Base-by-base conservation (phyloP, 192 early-diverging fungal species). In the Coemansia asiatica region DNA sequence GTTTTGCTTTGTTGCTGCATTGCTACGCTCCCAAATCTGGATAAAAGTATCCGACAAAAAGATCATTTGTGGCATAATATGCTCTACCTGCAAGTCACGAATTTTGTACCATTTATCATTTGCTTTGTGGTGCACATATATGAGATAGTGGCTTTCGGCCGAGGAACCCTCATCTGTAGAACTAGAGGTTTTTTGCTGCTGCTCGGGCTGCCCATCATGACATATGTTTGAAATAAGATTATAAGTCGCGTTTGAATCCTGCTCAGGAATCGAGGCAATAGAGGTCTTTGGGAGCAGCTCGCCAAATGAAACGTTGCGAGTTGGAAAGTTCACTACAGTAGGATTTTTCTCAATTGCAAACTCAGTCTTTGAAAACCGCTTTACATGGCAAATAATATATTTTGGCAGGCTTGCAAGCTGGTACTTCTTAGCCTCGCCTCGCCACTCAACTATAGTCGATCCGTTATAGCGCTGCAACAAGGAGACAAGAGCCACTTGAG, bases 301-400 rank as follows among this genome's bases (percentile, higher is more conserved):
- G 12, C 86, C 68, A 89, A 98, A 89, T 57, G 93, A 89, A 6
- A 96, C 69, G 60, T 90, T 90, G 55, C 89, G 90, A 47, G 96
- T 90, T 1, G 95, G 91, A 60, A 93, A 98, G 61, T 94, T 96
- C 4, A 98, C 94, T 65, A 98, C 95, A 0, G 97, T 98, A 0
- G 92, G 92, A 70, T 98, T 98, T 78, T 96, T 96, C 69, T 98
- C 97, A 21, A 75, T 69, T 1, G 85, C 75, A 77, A 90, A 93
- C 50, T 87, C 91, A 74, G 90, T 92, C 63, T 92, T 95, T 0
- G 88, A 86, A 60, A 98, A 94, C 12, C 97, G 84, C 68, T 93
- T 94, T 56, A 97, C 88, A 68, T 94, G 90, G 59, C 97, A 90
- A 25, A 98, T 91, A 19, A 98, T 76, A 69, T 90, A 98, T 25